These are phyloP conservation scores for Eutrema yunnanense DNA, from an alignment of 345 rosid genomes.

Conservation along the genomic window DNA sequence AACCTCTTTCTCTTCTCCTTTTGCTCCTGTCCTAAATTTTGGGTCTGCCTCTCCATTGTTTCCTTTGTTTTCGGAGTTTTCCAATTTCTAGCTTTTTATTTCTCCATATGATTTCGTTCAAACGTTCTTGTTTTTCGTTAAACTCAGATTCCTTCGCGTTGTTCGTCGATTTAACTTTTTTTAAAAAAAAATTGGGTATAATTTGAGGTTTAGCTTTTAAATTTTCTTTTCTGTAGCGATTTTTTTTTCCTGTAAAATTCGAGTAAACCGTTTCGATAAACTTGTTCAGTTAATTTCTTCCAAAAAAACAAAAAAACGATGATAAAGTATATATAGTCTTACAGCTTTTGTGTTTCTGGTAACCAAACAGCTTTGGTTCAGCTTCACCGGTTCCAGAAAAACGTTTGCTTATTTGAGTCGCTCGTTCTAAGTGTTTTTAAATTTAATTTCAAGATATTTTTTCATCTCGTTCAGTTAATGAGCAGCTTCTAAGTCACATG, in stretches of 20 bases:
- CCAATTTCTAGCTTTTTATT: background rate
- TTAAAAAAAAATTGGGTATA: background rate
- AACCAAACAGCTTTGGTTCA: constrained; percentile 14
- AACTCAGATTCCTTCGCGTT: background rate
- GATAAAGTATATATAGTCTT: background rate
- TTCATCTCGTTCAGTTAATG: background rate
- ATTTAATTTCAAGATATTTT: background rate
- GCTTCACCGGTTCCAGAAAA: background rate
- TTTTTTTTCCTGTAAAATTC: background rate
- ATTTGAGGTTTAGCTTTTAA: background rate
- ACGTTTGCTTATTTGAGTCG: background rate
- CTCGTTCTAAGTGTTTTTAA: background rate
- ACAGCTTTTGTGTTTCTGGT: constrained; percentile 11
- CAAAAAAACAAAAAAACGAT: background rate
- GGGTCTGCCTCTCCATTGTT: constrained; percentile 9
- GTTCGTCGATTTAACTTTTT: background rate
- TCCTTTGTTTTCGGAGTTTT: constrained; percentile 1
- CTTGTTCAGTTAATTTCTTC: background rate
- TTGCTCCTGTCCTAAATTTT: constrained; percentile 13
- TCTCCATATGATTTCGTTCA: background rate
- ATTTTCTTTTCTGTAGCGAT: background rate
- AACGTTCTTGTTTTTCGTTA: background rate
- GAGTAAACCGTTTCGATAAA: background rate
- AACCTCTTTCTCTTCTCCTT: background rate
- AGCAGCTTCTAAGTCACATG: constrained; percentile 6